Conservation (phyloP, 1,284 basidiomycete genomes). For the Rhodofomes roseus region DNA sequence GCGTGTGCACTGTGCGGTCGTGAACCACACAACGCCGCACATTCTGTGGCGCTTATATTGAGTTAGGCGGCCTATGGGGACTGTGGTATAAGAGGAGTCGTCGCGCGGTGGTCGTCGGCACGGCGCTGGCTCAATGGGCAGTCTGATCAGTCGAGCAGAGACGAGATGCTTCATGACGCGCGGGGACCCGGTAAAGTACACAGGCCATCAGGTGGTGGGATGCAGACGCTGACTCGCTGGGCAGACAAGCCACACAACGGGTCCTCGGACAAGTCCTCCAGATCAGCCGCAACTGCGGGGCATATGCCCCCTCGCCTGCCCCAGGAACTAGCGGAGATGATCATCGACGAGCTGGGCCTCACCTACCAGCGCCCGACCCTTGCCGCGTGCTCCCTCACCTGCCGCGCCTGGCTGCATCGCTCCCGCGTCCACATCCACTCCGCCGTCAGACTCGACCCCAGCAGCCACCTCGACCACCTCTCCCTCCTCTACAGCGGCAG, state of each 20-base stretch:
- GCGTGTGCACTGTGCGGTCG: not conserved
- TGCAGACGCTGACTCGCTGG: not conserved
- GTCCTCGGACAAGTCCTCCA: not conserved
- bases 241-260: not conserved
- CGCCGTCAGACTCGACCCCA: constrained; percentile 4
- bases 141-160: not conserved
- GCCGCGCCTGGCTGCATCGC: constrained; percentile 10
- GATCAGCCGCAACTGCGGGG: not conserved
- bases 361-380: constrained; percentile 6
- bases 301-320: constrained; percentile 4
- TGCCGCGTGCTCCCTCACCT: constrained; percentile 9
- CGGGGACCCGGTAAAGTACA: constrained; percentile 1
- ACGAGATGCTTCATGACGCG: not conserved
- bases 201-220: not conserved
- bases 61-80: not conserved
- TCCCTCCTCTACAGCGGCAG: constrained; percentile 4
- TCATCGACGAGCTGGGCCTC: constrained; percentile 9
- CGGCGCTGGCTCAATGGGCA: not conserved
- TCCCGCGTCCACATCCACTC: constrained; percentile 6
- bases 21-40: not conserved
- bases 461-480: constrained; percentile 4
- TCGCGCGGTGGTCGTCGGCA: not conserved
- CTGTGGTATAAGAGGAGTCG: not conserved
- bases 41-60: not conserved
- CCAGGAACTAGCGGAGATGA: constrained; percentile 7